phyloP scores from a whole-genome alignment of 2,329 filamentous ascomycete genomes.

The Monilinia laxa region DNA sequence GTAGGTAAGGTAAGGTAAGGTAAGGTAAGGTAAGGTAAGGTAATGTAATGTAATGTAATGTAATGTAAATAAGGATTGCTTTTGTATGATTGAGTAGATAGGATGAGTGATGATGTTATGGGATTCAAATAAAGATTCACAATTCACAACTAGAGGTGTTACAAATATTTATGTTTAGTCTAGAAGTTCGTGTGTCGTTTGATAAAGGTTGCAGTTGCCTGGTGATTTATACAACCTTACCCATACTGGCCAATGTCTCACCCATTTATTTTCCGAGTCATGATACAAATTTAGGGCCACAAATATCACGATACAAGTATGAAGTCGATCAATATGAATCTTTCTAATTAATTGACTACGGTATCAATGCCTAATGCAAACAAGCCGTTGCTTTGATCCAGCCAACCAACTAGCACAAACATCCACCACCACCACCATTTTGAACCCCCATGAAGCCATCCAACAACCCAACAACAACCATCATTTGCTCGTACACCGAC shows the following conservation, averaged over 20 bases:
- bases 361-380: constrained; percentile 15
- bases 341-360: constrained; percentile 23
- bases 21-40: no score
- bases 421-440: constrained; percentile 20
- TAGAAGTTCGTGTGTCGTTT: constrained; percentile 7
- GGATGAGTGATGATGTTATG: background rate
- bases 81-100: background rate
- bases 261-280: background rate
- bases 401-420: constrained; percentile 8
- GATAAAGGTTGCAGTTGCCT: constrained; percentile 5
- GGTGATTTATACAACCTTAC: background rate
- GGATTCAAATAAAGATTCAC: background rate
- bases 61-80: background rate
- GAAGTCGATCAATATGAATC: constrained; percentile 18
- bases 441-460: constrained; percentile 16
- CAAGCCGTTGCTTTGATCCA: constrained; percentile 13
- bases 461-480: constrained; percentile 16
- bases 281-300: background rate
- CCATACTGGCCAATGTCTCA: background rate
- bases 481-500: constrained; percentile 10
- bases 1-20: no score
- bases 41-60: no score
- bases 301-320: background rate
- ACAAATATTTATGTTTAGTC: background rate
- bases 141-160: background rate